Evolutionary conservation across 768 basidiomycete genomes (phyloP).

Genomic region (Kwoniella sp.): DNA sequence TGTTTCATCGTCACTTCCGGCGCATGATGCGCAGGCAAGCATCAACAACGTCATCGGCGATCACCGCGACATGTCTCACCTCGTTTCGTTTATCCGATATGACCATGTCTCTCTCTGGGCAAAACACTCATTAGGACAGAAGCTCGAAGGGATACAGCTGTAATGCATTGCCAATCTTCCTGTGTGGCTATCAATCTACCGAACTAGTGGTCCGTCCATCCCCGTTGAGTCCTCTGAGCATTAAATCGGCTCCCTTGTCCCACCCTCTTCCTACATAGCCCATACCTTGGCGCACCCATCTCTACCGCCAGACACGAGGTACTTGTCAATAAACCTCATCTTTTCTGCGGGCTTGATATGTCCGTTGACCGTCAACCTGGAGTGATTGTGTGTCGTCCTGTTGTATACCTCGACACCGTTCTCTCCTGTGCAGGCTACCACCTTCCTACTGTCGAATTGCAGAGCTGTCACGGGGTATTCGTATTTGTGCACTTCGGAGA

Average conservation of each 20-base stretch:
- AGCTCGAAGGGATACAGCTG: too few relatives aligned
- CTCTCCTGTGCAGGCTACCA: constrained; percentile 88
- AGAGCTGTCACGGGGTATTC: constrained; percentile 86
- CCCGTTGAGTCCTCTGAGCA: too few relatives aligned
- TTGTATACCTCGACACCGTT: constrained; percentile 95
- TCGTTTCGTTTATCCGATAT: too few relatives aligned
- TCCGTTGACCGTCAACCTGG: constrained; percentile 83
- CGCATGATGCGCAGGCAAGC: too few relatives aligned
- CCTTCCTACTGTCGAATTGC: constrained; percentile 93
- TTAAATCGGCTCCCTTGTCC: too few relatives aligned
- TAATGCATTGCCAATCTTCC: too few relatives aligned
- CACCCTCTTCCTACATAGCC: constrained; percentile 72
- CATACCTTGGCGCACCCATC: constrained; percentile 88
- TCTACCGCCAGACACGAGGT: constrained; percentile 84
- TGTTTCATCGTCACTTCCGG: background rate
- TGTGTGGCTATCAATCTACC: too few relatives aligned
- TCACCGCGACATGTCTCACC: too few relatives aligned
- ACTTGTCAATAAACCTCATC: constrained; percentile 93
- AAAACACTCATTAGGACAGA: too few relatives aligned
- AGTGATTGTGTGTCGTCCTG: constrained; percentile 86
- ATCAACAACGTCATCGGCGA: constrained; percentile 1
- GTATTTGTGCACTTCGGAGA: constrained; percentile 84
- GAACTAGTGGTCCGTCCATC: too few relatives aligned
- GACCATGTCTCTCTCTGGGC: too few relatives aligned
- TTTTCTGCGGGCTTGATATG: constrained; percentile 85